A percentile compares a stretch with the other conserved stretches of the same genome.
Conservation (phyloP, 2,329 filamentous ascomycete genomes). For the Verticillium nubilum region DNA sequence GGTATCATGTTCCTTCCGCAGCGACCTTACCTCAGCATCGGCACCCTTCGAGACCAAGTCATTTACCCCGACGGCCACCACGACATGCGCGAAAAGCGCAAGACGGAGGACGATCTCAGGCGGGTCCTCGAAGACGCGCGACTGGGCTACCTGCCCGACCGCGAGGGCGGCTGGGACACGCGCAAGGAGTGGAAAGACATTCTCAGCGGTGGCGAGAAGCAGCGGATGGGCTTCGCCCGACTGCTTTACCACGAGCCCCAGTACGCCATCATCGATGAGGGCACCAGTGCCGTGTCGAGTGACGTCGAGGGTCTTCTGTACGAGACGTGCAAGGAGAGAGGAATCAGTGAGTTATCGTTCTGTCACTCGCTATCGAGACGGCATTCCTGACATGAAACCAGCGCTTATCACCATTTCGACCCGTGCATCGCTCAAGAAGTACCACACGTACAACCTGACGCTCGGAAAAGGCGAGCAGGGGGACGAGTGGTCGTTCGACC, state of each 20-base stretch:
- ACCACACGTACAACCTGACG: slow-evolving; percentile 86
- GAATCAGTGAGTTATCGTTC: slow-evolving; percentile 67
- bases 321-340: slow-evolving; percentile 85
- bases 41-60: slow-evolving; percentile 91
- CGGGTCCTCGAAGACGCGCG: slow-evolving; percentile 75
- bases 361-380: not conserved
- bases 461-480: slow-evolving; percentile 75
- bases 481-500: slow-evolving; percentile 88
- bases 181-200: slow-evolving; percentile 99
- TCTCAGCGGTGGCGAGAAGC: slow-evolving; percentile 94
- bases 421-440: slow-evolving; percentile 88
- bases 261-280: slow-evolving; percentile 93
- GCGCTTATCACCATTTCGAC: slow-evolving; percentile 94
- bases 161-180: slow-evolving; percentile 95
- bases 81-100: slow-evolving; percentile 81
- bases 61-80: slow-evolving; percentile 95
- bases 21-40: slow-evolving; percentile 84
- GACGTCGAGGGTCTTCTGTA: slow-evolving; percentile 94
- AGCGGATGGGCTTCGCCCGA: slow-evolving; percentile 85
- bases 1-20: slow-evolving; percentile 99
- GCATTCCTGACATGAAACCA: slow-evolving; percentile 26
- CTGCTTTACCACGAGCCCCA: slow-evolving; percentile 91
- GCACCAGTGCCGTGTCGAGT: slow-evolving; percentile 86
- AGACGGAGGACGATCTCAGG: slow-evolving; percentile 72
- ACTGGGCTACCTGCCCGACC: slow-evolving; percentile 81